Percentiles rank a stretch among this genome's conserved stretches.
Conservation (phyloP, 192 early-diverging fungal species). For the Rhizoclosmatium sp. region DNA sequence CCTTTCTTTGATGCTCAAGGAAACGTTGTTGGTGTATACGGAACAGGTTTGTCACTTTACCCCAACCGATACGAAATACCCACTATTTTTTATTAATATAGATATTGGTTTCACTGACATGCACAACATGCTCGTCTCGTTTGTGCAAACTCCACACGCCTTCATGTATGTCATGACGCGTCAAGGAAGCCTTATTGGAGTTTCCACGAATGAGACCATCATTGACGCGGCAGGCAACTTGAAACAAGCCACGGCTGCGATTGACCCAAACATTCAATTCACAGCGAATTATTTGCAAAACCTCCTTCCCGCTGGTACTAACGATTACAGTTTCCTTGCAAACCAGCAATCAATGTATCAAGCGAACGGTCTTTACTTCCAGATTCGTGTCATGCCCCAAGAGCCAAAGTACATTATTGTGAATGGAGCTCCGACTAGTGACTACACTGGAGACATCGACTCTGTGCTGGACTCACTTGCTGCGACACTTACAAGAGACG, state of each 20-base stretch:
- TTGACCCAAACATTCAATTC: not conserved
- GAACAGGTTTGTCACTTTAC: not conserved
- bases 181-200: constrained; percentile 5
- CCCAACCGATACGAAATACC: no score
- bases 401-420: constrained; percentile 14
- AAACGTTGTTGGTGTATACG: not conserved
- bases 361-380: not conserved
- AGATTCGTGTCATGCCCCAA: not conserved
- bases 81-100: not conserved
- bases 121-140: not conserved
- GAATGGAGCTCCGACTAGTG: constrained; percentile 22
- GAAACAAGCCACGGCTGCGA: not conserved
- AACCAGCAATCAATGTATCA: not conserved
- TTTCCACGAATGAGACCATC: constrained; percentile 10
- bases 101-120: constrained; percentile 20
- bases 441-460: constrained; percentile 27
- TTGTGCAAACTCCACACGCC: not conserved
- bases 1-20: constrained; percentile 11
- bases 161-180: constrained; percentile 34
- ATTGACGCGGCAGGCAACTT: not conserved
- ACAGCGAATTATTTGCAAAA: not conserved
- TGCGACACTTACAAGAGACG: not conserved
- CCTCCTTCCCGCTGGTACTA: not conserved
- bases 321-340: not conserved
- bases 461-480: not conserved